Base-by-base conservation (phyloP, 805 yeast genomes). In the Suhomyces sp. region DNA sequence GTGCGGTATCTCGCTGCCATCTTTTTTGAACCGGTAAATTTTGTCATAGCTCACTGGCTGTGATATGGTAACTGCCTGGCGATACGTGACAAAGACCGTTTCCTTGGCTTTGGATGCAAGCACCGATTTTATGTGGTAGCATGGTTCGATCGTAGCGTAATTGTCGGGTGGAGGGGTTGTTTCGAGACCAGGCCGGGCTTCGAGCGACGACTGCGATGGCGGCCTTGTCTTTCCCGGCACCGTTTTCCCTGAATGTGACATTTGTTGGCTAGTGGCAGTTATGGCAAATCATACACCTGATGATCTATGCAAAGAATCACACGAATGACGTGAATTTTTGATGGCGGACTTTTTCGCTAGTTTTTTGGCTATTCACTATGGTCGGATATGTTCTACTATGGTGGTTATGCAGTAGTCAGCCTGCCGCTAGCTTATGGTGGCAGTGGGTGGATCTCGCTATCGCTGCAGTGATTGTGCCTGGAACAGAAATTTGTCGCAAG, bases 31-130 rank as follows among this genome's bases (percentile, higher is more conserved):
- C 6, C 62, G 64, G 57, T 66, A 72, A 27, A 58, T 57, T 44
- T 65, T 60, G 48, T 54, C 54, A 17, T 71, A 66, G 49, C 68
- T 62, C 38, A 69, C 60, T 13, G 69, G 62, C 57, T 69, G 75
- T 23, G 80, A 71, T 8, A 83, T 72, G 41, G 74, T 77, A 53
- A 81, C 74, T 2, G 82, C 85, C 53, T 81, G 80, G 46, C 70
- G 68, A 60, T 82, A 83, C 1, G 85, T 80, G 50, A 69, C 67
- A 54, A 80, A 61, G 7, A 82, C 82, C 13, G 76, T 76, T 3
- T 78, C 81, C 48, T 68, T 69, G 8, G 85, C 84, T 47, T 72
- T 73, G 26, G 85, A 74, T 10, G 69, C 71, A 44, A 83, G 65
- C 6, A 81, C 83, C 52, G 77, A 71, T 15, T 63, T 60, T 44